phyloP scores from a whole-genome alignment of 2,329 filamentous ascomycete genomes.

The Colletotrichum sp. region DNA sequence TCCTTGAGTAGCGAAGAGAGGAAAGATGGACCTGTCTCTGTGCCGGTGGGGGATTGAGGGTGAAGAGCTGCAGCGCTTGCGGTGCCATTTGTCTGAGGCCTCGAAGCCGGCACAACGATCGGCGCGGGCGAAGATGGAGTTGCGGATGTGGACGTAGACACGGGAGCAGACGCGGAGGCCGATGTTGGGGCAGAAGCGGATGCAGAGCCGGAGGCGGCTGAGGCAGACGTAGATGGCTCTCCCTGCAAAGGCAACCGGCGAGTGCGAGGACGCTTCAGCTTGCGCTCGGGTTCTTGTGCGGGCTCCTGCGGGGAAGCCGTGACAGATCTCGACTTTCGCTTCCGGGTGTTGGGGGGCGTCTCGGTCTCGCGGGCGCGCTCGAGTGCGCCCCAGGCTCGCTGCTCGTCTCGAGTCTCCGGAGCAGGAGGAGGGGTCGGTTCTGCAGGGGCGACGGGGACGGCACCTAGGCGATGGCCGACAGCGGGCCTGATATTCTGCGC shows the following conservation, averaged over 20 bases:
- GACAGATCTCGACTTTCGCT: constrained; percentile 75
- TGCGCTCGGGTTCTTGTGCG: constrained; percentile 74
- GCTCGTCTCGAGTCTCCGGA: constrained; percentile 78
- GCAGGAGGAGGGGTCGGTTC: constrained; percentile 33
- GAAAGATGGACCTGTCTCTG: constrained; percentile 72
- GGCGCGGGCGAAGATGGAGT: constrained; percentile 26
- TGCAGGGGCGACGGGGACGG: constrained; percentile 35
- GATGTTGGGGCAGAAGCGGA: constrained; percentile 18
- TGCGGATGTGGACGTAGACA: constrained; percentile 1
- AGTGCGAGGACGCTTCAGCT: constrained; percentile 86
- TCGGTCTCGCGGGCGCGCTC: constrained; percentile 81
- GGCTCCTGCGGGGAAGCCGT: constrained; percentile 75
- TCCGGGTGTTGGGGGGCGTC: constrained; percentile 58
- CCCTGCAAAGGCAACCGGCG: constrained; percentile 62
- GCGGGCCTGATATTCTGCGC: constrained; percentile 61
- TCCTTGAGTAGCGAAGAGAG: constrained; percentile 87
- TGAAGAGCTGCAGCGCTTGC: not conserved
- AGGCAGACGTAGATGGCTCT: constrained; percentile 50
- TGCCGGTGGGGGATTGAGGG: constrained; percentile 20
- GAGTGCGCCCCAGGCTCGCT: constrained; percentile 87
- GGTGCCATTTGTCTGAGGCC: constrained; percentile 14
- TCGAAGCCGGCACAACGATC: constrained; percentile 20
- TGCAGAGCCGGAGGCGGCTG: constrained; percentile 13
- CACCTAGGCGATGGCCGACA: constrained; percentile 67
- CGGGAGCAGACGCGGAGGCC: constrained; percentile 25